Evolutionary conservation across 352 stramenopile genomes (phyloP).

Genomic region (Globisporangium perplexum): DNA sequence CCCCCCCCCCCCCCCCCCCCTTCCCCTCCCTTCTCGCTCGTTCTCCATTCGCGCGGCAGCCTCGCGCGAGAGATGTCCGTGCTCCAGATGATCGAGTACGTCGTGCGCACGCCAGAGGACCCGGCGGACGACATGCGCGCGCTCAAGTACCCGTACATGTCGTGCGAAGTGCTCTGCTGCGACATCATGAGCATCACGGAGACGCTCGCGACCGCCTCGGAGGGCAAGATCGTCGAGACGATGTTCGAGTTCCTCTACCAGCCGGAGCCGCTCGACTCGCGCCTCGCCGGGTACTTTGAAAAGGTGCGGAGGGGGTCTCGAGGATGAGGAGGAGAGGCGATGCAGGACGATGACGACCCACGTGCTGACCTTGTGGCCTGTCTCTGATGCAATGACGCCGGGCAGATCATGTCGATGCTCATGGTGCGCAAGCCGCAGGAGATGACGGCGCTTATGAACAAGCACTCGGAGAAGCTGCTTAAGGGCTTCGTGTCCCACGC

Average conservation of each 20-base stretch:
- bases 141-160: constrained; percentile 96
- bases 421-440: constrained; percentile 86
- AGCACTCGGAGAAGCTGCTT: constrained; percentile 69
- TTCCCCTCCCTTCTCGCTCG: too few species aligned
- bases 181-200: constrained; percentile 94
- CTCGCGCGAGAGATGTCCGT: constrained; percentile 64
- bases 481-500: constrained; percentile 57
- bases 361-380: not conserved
- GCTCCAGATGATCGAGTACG: constrained; percentile 74
- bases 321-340: too few species aligned
- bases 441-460: constrained; percentile 82
- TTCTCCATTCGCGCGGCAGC: constrained; percentile 16
- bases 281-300: constrained; percentile 96
- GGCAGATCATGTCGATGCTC: constrained; percentile 75
- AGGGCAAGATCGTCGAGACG: constrained; percentile 80
- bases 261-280: constrained; percentile 82
- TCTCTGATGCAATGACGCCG: not conserved
- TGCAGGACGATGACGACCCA: not conserved
- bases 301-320: too few species aligned
- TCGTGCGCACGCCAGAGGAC: constrained; percentile 50
- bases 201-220: constrained; percentile 62
- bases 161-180: constrained; percentile 96
- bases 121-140: constrained; percentile 49
- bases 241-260: constrained; percentile 92
- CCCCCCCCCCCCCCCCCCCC: too few species aligned